Base-by-base conservation (phyloP, 306 rosid genomes). In the Glycine soja region DNA sequence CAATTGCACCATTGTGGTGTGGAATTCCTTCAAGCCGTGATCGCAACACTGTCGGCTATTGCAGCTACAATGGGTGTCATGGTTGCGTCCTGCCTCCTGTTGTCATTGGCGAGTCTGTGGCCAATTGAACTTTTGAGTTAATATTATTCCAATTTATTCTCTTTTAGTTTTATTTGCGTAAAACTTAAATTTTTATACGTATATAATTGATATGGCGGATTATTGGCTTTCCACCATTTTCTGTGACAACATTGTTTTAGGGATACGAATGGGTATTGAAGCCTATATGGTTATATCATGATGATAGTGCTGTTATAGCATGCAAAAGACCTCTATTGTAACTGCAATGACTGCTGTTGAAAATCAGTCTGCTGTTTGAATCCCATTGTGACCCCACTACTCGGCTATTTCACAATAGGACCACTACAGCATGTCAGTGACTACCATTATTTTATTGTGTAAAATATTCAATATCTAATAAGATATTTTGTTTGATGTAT, bases 401-500 rank as follows among this genome's bases (percentile, higher is more conserved):
- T 32, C 42, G 5, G 10, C 45, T 32, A 32, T 14, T 4, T 12
- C 3, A 5, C 18, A 62, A 32, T 34, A 34, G 69, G 45, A 62
- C 4, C 0, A 4, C 18, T 4, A 34, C 18, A 30, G 8, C 3
- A 0, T 10, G 7, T 30, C 30, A 59, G 5, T 59, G 14, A 30
- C 8, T 59, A 38, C 13, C 59, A 15, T 62, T n/a, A 57, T 78
- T 32, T 38, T 84, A 62, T 72, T 24, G 1, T 24, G 30, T 24
- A 24, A 24, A 24, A 24, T 24, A 24, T 1, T 1, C 30, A 2
- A 24, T 24, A 24, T 24, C 30, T 75, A 10, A 50, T 10, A 51
- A 11, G 9, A 53, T 43, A 12, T 65, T 65, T 16, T 56, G 10
- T 75, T 57, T 79, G 59, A 54, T 78, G 70, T 52, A 47, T 62